These are phyloP conservation scores for Chenopodium suecicum DNA, from an alignment of 148 eudicot genomes.

Conservation along the genomic window DNA sequence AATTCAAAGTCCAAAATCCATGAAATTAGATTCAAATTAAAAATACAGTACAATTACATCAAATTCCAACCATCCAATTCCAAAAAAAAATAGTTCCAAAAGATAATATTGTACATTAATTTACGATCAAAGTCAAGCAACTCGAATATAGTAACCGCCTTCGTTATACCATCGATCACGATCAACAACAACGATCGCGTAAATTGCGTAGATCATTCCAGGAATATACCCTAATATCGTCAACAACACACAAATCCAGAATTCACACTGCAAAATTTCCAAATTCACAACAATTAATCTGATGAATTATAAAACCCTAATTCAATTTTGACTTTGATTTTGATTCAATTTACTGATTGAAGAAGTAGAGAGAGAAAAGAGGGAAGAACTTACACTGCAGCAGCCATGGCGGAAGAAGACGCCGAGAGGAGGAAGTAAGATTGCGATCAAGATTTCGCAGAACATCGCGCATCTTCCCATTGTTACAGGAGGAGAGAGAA, in stretches of 20 bases:
- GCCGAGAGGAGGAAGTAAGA: constrained; percentile 58
- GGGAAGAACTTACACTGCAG: constrained; percentile 40
- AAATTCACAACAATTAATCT: not conserved
- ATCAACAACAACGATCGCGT: constrained; percentile 60
- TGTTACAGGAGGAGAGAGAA: constrained; percentile 1
- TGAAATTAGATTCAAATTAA: not conserved
- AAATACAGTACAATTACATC: not conserved
- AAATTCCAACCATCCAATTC: not conserved
- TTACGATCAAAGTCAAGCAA: not conserved
- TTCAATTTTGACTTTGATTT: not conserved
- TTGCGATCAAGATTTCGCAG: constrained; percentile 51
- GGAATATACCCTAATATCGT: constrained; percentile 81
- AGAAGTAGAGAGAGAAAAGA: not conserved
- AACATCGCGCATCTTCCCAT: constrained; percentile 54
- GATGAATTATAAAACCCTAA: no score
- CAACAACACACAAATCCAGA: constrained; percentile 69
- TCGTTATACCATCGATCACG: constrained; percentile 34
- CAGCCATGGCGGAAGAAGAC: constrained; percentile 64
- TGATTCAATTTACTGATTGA: not conserved
- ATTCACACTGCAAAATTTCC: constrained; percentile 48
- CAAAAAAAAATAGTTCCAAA: not conserved
- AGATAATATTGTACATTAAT: not conserved
- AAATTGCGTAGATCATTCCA: constrained; percentile 78
- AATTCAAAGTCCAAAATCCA: not conserved
- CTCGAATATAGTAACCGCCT: constrained; percentile 18